phyloP scores from a whole-genome alignment of 2,329 filamentous ascomycete species.

The Colletotrichum kahawae region DNA sequence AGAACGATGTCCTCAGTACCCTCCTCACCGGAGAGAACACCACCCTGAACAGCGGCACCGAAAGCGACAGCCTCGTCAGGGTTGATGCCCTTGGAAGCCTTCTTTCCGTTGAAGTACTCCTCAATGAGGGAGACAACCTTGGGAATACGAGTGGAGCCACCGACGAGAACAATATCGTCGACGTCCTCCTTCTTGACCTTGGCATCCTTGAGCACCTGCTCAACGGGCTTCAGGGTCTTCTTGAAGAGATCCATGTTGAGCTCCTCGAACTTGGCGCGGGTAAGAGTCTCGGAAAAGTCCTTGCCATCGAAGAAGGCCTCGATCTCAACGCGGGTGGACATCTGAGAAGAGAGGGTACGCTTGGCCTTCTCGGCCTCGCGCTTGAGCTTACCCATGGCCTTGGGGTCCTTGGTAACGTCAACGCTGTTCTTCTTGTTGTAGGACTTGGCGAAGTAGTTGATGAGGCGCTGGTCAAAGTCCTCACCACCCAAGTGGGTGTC shows the following conservation, averaged over 20 bases:
- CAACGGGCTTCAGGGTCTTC: slow-evolving; percentile 98
- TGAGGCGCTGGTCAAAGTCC: slow-evolving; percentile 98
- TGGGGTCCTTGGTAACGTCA: slow-evolving; percentile 91
- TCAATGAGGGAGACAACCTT: slow-evolving; percentile 90
- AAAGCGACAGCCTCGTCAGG: slow-evolving; percentile 98
- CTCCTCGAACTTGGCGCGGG: slow-evolving; percentile 99
- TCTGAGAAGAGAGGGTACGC: slow-evolving; percentile 94
- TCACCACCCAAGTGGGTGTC: slow-evolving; percentile 98
- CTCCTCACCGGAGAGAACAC: slow-evolving; percentile 89
- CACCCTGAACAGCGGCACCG: slow-evolving; percentile 95
- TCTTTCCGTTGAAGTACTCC: slow-evolving; percentile 95
- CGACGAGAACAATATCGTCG: slow-evolving; percentile 95
- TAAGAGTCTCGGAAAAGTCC: slow-evolving; percentile 98
- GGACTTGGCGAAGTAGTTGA: slow-evolving; percentile 93
- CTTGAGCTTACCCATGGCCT: slow-evolving; percentile 99
- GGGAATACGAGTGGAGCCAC: slow-evolving; percentile 98
- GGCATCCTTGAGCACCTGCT: slow-evolving; percentile 98
- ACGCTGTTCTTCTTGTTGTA: slow-evolving; percentile 99
- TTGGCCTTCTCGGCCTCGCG: slow-evolving; percentile 99
- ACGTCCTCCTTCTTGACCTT: slow-evolving; percentile 96
- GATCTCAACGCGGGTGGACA: slow-evolving; percentile 93
- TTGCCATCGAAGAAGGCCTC: slow-evolving; percentile 96
- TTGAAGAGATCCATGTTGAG: slow-evolving; percentile 99
- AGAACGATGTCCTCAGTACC: slow-evolving; percentile 83
- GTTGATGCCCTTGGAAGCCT: slow-evolving; percentile 99